These are phyloP conservation scores for Aspergillus fijiensis DNA, from an alignment of 2,329 filamentous ascomycete species.

Conservation along the genomic window DNA sequence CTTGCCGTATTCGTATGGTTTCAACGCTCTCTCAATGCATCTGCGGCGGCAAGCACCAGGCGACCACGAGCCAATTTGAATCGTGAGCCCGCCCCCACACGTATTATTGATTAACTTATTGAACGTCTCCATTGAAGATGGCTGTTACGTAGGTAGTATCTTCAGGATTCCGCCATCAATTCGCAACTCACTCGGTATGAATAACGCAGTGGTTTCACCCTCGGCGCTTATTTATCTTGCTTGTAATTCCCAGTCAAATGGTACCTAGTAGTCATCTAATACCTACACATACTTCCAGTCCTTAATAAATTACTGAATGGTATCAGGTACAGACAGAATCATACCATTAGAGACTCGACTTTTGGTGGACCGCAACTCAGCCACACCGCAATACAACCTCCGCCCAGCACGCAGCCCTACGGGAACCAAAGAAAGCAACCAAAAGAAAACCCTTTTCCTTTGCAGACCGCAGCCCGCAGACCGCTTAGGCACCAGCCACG, in stretches of 20 bases:
- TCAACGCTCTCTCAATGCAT: neutral
- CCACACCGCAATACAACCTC: conserved; percentile 5
- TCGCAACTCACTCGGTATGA: no score
- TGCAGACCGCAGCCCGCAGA: neutral
- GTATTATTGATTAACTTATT: neutral
- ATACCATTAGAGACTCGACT: no score
- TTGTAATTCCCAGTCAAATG: no score
- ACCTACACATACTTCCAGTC: no score
- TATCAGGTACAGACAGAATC: no score
- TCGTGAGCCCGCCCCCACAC: conserved; percentile 5
- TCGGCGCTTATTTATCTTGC: neutral
- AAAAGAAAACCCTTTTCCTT: neutral
- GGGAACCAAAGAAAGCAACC: neutral
- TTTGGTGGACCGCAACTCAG: neutral
- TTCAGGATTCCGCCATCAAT: no score
- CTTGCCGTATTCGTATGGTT: neutral
- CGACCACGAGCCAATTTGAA: conserved; percentile 3
- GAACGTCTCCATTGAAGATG: no score
- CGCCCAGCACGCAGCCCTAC: conserved; percentile 10
- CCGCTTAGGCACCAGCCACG: conserved; percentile 14
- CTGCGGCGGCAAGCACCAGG: neutral
- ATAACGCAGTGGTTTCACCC: neutral
- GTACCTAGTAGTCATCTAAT: no score
- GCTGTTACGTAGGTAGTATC: neutral
- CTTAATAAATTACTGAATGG: no score